Conservation (phyloP, 371 early-diverging fungal genomes). For the Mortierella sp. region DNA sequence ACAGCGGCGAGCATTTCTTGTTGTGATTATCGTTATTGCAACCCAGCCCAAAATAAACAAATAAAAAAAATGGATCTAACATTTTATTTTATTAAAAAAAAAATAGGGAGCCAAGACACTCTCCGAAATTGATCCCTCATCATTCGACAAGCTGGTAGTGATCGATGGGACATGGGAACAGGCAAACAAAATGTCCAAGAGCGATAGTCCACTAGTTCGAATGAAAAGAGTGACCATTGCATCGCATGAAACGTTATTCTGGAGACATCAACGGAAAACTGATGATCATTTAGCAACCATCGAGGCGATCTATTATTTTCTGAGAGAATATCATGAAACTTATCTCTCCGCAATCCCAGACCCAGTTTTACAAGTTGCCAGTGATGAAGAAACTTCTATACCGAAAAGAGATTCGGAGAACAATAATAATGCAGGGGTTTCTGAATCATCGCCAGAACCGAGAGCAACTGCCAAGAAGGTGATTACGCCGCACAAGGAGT, state of each 20-base stretch:
- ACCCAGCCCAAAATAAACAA: too few species aligned
- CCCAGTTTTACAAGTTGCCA: neutral
- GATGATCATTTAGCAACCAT: constrained; percentile 88
- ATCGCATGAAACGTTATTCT: constrained; percentile 86
- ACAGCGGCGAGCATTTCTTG: too few species aligned
- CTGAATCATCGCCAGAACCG: neutral
- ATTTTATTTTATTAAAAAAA: neutral
- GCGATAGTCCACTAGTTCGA: constrained; percentile 58
- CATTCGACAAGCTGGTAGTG: constrained; percentile 85
- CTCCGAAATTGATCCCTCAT: constrained; percentile 68
- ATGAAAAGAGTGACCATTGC: constrained; percentile 59
- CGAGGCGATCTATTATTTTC: constrained; percentile 95
- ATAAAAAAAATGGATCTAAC: neutral
- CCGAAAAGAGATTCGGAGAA: neutral
- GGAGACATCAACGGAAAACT: constrained; percentile 88
- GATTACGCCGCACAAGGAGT: constrained; percentile 44
- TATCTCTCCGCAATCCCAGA: constrained; percentile 32
- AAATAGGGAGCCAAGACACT: constrained; percentile 78
- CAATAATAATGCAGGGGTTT: neutral
- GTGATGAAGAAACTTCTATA: neutral
- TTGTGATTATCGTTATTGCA: too few species aligned
- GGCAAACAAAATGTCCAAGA: constrained; percentile 78
- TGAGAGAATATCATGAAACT: constrained; percentile 75
- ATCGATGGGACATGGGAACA: constrained; percentile 96
- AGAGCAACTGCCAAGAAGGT: constrained; percentile 4